Base-by-base conservation (phyloP, 1,139 yeast genomes). In the Chernovozyma aurita region DNA sequence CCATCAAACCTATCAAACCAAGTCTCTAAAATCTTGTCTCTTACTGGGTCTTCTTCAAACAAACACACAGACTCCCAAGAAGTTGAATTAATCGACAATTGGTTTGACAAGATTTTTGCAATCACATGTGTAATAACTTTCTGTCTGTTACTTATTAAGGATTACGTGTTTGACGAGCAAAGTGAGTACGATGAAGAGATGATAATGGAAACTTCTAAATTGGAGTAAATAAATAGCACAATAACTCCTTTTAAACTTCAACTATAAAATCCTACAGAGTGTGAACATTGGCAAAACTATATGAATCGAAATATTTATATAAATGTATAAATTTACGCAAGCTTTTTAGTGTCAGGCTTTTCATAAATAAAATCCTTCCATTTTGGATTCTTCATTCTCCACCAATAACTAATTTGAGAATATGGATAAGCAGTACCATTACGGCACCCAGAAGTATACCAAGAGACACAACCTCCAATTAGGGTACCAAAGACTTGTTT, bases 61-160 rank as follows among this genome's bases (percentile, higher is more conserved):
- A 20, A 32, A 17, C 22, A 42, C 38, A 6, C 35, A n/a, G n/a
- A 13, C 16, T 46, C 60, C 14, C 50, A 47, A 36, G 81, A 79
- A 44, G 78, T 78, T 15, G 61, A 69, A 28, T 73, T 81, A 39
- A 79, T 87, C 24, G 95, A 88, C 51, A 63, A 71, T 24, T 83
- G 94, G 88, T 87, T 85, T 52, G 95, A 88, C 50, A 69, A 79
- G 44, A 75, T 85, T 22, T 86, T 80, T 60, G 76, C 80, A 11
- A 39, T 74, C 4, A 68, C 84, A 4, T 75, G 84, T 41, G 49
- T 77, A 1, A 47, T 67, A 2, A 78, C 90, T 0, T 55, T 75
- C 2, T 44, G 74, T 2, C 76, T 76, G 34, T 63, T 80, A 40
- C 47, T 44, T 24, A 38, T 57, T 31, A 53, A 54, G 40, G 26